These are phyloP conservation scores for Mycena rosella DNA, from an alignment of 768 basidiomycete species.

Conservation along the genomic window DNA sequence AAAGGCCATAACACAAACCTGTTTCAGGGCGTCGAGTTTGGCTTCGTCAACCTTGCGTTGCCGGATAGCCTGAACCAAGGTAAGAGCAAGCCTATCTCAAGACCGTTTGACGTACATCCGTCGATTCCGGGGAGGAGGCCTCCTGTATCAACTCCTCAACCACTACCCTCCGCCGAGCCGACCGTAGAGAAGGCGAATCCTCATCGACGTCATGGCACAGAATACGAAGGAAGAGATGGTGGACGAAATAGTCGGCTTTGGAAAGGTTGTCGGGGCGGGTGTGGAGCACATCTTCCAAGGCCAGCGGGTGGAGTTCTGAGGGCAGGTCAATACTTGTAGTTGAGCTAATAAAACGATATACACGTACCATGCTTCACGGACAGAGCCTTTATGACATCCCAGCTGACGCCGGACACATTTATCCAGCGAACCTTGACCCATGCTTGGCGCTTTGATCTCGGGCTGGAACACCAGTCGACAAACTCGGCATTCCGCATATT, in stretches of 20 bases:
- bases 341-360: slow-evolving; percentile 27
- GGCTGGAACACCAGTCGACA: slow-evolving; percentile 56
- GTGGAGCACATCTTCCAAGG: slow-evolving; percentile 74
- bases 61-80: slow-evolving; percentile 6
- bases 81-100: not conserved
- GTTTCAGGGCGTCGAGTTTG: slow-evolving; percentile 33
- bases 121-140: not conserved
- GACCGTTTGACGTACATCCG: not conserved
- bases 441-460: slow-evolving; percentile 43
- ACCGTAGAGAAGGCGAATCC: not conserved
- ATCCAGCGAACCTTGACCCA: slow-evolving; percentile 73
- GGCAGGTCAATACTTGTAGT: not conserved
- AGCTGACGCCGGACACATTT: slow-evolving; percentile 71
- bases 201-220: slow-evolving; percentile 43
- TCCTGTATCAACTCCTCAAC: slow-evolving; percentile 22
- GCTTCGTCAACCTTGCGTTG: slow-evolving; percentile 35
- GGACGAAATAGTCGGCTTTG: slow-evolving; percentile 61
- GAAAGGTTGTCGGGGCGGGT: slow-evolving; percentile 62
- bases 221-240: slow-evolving; percentile 75
- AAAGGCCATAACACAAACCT: slow-evolving; percentile 6
- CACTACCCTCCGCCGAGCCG: not conserved
- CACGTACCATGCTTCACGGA: slow-evolving; percentile 68
- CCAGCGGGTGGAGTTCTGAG: slow-evolving; percentile 73
- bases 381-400: slow-evolving; percentile 73
- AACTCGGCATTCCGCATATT: slow-evolving; percentile 66